These are phyloP conservation scores for Sarocladium brachiariae DNA, from an alignment of 2,329 filamentous ascomycete species.

Conservation along the genomic window DNA sequence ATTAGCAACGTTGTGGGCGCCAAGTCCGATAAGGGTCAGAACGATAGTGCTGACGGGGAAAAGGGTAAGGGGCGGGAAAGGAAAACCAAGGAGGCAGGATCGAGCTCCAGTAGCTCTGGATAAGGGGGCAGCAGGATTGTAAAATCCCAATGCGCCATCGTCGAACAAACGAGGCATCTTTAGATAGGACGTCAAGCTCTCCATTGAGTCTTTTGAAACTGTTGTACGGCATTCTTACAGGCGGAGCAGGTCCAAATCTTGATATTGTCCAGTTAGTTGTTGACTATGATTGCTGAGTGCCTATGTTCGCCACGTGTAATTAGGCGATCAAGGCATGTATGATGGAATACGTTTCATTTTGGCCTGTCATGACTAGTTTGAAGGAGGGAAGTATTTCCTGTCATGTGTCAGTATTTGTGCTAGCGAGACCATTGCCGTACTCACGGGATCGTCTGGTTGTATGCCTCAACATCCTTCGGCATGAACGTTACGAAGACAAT, in stretches of 20 bases:
- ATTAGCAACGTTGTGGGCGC: constrained; percentile 20
- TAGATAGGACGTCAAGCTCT: no score
- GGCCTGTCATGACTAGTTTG: background rate
- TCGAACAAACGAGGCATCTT: background rate
- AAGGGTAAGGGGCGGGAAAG: background rate
- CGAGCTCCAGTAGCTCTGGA: background rate
- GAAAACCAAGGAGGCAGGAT: background rate
- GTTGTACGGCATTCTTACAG: no score
- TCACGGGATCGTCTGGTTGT: constrained; percentile 66
- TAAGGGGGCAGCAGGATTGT: background rate
- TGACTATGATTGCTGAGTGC: no score
- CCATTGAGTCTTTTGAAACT: no score
- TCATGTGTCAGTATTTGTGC: background rate
- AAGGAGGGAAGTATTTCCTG: constrained; percentile 9
- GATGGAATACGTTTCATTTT: no score
- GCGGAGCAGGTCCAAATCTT: no score
- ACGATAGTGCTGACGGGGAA: background rate
- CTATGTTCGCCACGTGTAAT: no score
- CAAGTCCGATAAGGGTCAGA: constrained; percentile 10
- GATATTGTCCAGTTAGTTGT: no score
- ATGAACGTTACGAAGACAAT: constrained; percentile 84
- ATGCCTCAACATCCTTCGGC: constrained; percentile 68
- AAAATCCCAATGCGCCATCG: background rate
- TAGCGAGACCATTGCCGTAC: no score
- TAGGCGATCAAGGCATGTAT: no score